Percentiles rank a stretch among this genome's conserved stretches.
phyloP scores from a whole-genome alignment of 106 monocot genomes.

The Platanthera guangdongensis region DNA sequence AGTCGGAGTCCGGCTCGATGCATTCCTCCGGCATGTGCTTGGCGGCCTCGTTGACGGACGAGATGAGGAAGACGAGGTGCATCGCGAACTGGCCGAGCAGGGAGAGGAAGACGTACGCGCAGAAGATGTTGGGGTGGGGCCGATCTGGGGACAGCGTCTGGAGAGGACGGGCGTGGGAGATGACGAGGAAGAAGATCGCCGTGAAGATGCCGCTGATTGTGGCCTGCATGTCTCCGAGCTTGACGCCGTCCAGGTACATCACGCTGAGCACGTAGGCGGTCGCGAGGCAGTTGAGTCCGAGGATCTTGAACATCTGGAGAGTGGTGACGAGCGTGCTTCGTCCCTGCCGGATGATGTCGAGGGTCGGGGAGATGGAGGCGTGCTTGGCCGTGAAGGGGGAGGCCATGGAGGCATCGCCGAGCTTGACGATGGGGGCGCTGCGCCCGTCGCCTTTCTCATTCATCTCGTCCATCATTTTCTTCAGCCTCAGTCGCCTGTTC shows the following conservation, averaged over 20 bases:
- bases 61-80: constrained; percentile 74
- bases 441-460: constrained; percentile 87
- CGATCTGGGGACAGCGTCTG: constrained; percentile 59
- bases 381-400: constrained; percentile 99
- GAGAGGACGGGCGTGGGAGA: constrained; percentile 93
- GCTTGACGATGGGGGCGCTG: constrained; percentile 68
- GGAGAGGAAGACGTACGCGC: constrained; percentile 87
- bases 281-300: constrained; percentile 97
- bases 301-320: constrained; percentile 99
- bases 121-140: constrained; percentile 95
- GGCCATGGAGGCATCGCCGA: constrained; percentile 99
- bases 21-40: constrained; percentile 97
- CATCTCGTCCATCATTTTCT: constrained; percentile 88
- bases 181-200: constrained; percentile 96
- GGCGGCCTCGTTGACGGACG: constrained; percentile 64
- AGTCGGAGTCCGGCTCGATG: constrained; percentile 87
- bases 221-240: constrained; percentile 91
- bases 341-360: constrained; percentile 96
- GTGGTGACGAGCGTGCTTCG: constrained; percentile 96
- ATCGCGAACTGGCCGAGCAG: constrained; percentile 92
- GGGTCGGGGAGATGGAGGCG: constrained; percentile 80
- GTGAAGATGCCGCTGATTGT: constrained; percentile 96
- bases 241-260: constrained; percentile 97
- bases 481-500: constrained; percentile 57
- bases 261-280: constrained; percentile 97